Evolutionary conservation across 129 eudicot species (phyloP), one percentile per base, ranked within the genome.

Genomic region (Chrysanthemum seticuspe): DNA sequence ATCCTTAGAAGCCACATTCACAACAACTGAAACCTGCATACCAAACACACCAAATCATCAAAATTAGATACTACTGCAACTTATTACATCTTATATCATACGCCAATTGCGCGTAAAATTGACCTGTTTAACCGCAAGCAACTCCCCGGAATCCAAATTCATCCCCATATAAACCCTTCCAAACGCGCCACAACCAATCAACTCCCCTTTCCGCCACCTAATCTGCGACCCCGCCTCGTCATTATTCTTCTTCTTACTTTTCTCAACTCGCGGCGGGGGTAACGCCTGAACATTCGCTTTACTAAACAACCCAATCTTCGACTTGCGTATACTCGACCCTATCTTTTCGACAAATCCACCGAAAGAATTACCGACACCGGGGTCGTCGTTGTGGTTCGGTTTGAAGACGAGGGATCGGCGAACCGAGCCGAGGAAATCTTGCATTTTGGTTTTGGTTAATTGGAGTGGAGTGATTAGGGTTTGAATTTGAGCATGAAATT

Each of bases 121-220:
- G 10, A 69, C 99, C 99, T 94, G 97, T 68, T 94, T 94, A 3
- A 94, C 94, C 60, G 99, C 99, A 70, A 90, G 85, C 11, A 94
- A 80, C 79, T 94, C 99, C 25, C 99, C 99, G 6, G 99, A 94
- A 83, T 94, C 99, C 5, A 94, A 84, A 74, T 94, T 90, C 99
- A 94, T 90, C 56, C 99, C 99, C 99, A 94, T 94, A 74, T 94
- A 86, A 83, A 94, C 99, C 85, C 95, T 77, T 5, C 99, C 99
- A 76, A 94, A 90, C 6, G 97, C 99, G 23, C 99, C 99, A 18
- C 89, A 90, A 3, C 99, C 99, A 56, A 94, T 94, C 79, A 94
- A 67, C 60, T 94, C 97, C 66, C 98, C 97, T 73, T 86, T 94
- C 82, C 96, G 81, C 99, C 99, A 94, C 59, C 99, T 91, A 82